These are phyloP conservation scores for Exsudoporus frostii DNA, from an alignment of 768 basidiomycete species.

Conservation along the genomic window DNA sequence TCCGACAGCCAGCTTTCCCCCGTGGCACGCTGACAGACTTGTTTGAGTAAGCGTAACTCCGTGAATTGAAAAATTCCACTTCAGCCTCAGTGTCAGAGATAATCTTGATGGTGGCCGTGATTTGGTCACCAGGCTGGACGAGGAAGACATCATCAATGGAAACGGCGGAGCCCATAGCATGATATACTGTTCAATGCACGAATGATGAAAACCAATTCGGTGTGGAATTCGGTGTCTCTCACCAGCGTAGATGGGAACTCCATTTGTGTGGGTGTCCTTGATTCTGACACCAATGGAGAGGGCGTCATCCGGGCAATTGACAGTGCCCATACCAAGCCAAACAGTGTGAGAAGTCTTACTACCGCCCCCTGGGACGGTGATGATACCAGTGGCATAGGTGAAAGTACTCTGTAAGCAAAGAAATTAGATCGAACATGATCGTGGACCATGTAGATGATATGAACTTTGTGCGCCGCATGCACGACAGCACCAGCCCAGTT, in stretches of 20 bases:
- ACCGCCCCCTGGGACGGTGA: slow-evolving; percentile 15
- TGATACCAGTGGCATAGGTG: slow-evolving; percentile 15
- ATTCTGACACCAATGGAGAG: too few relatives aligned
- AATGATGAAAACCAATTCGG: background rate
- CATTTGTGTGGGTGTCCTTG: too few relatives aligned
- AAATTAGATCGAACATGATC: background rate
- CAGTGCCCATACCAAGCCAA: slow-evolving; percentile 24
- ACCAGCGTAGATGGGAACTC: slow-evolving; percentile 7
- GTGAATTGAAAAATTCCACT: too few relatives aligned
- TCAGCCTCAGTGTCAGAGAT: too few relatives aligned
- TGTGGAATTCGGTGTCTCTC: background rate
- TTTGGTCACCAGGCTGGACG: too few relatives aligned
- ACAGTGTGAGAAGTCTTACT: slow-evolving; percentile 9
- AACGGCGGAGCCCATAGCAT: too few relatives aligned
- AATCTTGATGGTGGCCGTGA: too few relatives aligned
- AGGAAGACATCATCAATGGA: too few relatives aligned
- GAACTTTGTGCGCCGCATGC: slow-evolving; percentile 7
- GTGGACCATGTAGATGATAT: background rate
- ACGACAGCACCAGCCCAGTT: slow-evolving; percentile 21
- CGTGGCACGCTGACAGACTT: too few relatives aligned
- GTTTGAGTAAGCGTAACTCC: too few relatives aligned
- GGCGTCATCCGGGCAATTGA: too few relatives aligned
- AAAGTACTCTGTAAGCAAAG: slow-evolving; percentile 16
- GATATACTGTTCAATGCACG: background rate
- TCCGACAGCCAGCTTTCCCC: too few relatives aligned